Conservation (phyloP, 768 basidiomycete species). For the Serpula lacrymans region DNA sequence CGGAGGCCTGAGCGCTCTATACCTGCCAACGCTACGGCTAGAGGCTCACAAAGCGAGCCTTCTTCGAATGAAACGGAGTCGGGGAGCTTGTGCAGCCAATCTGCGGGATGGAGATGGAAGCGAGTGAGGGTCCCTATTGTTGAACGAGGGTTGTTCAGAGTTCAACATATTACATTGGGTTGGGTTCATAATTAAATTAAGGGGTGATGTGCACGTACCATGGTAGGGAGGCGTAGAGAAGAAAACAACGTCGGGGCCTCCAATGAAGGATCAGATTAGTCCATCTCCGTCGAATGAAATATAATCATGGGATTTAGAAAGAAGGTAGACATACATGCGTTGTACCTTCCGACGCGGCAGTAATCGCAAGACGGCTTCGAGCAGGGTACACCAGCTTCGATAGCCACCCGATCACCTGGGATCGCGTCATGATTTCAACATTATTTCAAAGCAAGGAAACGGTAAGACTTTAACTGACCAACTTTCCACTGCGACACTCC, state of each 20-base stretch:
- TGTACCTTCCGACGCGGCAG: conserved; percentile 63
- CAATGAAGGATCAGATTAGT: conserved; percentile 4
- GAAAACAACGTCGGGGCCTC: conserved; percentile 50
- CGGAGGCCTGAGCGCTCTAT: conserved; percentile 63
- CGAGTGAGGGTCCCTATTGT: conserved; percentile 56
- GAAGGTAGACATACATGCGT: conserved; percentile 42
- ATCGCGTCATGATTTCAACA: conserved; percentile 5
- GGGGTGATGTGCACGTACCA: conserved; percentile 33
- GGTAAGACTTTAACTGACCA: conserved; percentile 40
- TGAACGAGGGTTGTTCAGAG: too few relatives aligned
- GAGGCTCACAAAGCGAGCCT: conserved; percentile 63
- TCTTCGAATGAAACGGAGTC: conserved; percentile 63
- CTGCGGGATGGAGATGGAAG: conserved; percentile 65
- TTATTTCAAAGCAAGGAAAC: neutral
- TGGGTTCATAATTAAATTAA: neutral
- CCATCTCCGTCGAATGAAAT: too few relatives aligned
- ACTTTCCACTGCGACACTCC: conserved; percentile 65
- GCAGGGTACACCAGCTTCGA: conserved; percentile 69
- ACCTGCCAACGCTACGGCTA: conserved; percentile 65
- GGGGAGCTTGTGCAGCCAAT: conserved; percentile 66
- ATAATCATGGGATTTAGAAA: too few relatives aligned
- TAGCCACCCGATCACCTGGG: conserved; percentile 62
- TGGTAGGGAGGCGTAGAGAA: conserved; percentile 72
- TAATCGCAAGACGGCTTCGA: conserved; percentile 58
- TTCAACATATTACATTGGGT: conserved; percentile 2